A percentile compares a stretch with the other conserved stretches of the same genome.
Evolutionary conservation across 192 early-diverging fungal genomes (phyloP).

Genomic region (Coemansia sp.): DNA sequence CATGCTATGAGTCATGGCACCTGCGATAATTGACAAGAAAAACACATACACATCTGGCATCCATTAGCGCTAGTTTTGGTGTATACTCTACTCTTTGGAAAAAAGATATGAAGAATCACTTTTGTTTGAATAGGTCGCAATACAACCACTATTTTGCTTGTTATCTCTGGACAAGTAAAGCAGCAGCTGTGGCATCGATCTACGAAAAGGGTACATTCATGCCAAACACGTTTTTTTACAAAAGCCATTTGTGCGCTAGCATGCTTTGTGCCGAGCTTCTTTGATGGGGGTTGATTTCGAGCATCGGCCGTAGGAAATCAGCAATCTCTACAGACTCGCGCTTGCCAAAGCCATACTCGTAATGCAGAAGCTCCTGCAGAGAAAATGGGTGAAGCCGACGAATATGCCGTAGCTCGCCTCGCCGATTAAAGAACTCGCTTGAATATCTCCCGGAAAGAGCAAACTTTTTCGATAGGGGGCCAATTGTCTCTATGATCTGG

Average conservation of each 20-base stretch:
- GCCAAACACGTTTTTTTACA: conserved; percentile 7
- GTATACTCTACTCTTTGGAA: no score
- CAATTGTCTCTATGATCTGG: conserved; percentile 93
- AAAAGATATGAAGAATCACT: no score
- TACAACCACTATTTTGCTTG: no score
- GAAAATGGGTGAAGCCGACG: conserved; percentile 80
- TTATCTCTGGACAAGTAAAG: no score
- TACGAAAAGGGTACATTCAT: not conserved
- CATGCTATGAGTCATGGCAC: no score
- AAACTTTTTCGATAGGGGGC: conserved; percentile 77
- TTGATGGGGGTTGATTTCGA: conserved; percentile 60
- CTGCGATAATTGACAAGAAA: no score
- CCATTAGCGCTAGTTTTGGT: no score
- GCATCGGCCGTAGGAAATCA: conserved; percentile 84
- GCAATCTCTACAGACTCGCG: conserved; percentile 74
- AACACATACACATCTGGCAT: no score
- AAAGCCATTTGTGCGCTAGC: conserved; percentile 62
- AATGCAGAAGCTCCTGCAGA: conserved; percentile 78
- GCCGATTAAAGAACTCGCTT: conserved; percentile 83
- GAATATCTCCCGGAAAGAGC: conserved; percentile 83
- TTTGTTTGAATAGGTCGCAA: no score
- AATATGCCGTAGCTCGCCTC: conserved; percentile 87
- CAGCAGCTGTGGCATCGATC: no score
- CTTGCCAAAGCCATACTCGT: conserved; percentile 80
- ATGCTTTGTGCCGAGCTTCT: conserved; percentile 60